phyloP scores from a whole-genome alignment of 2,329 filamentous ascomycete species.

The Epichloe coenophiala region DNA sequence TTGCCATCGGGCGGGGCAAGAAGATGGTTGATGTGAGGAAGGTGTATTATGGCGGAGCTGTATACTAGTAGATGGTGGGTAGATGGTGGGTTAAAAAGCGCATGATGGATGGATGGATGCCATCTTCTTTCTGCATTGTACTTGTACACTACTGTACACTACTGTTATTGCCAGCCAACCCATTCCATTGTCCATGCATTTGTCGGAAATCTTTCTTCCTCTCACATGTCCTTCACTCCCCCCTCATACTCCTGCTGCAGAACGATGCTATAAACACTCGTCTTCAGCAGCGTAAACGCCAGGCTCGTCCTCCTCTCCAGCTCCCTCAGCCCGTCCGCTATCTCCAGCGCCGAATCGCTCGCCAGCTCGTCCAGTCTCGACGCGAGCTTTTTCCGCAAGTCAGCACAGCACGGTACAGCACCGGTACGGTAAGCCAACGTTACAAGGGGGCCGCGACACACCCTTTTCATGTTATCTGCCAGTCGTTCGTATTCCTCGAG shows the following conservation, averaged over 20 bases:
- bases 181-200: too few relatives aligned
- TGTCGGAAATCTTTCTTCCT: too few relatives aligned
- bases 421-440: too few relatives aligned
- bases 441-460: slow-evolving; percentile 29
- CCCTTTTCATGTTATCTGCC: slow-evolving; percentile 82
- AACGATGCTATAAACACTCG: slow-evolving; percentile 97
- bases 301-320: slow-evolving; percentile 89
- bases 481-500: slow-evolving; percentile 85
- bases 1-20: slow-evolving; percentile 79
- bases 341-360: slow-evolving; percentile 61
- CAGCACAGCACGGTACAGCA: too few relatives aligned
- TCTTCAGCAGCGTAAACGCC: slow-evolving; percentile 91
- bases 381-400: slow-evolving; percentile 35
- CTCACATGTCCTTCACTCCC: too few relatives aligned
- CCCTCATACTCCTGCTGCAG: slow-evolving; percentile 90
- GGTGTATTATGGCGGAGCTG: slow-evolving; percentile 84
- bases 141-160: too few relatives aligned
- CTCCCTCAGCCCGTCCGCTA: slow-evolving; percentile 72
- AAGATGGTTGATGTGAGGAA: slow-evolving; percentile 94
- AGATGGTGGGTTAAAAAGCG: too few relatives aligned
- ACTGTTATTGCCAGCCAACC: too few relatives aligned
- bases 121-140: too few relatives aligned
- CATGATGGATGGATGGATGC: slow-evolving; percentile 1
- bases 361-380: slow-evolving; percentile 49
- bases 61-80: too few relatives aligned